These are phyloP conservation scores for Salvia rosmarinus DNA, from an alignment of 257 asterid genomes.

Conservation along the genomic window DNA sequence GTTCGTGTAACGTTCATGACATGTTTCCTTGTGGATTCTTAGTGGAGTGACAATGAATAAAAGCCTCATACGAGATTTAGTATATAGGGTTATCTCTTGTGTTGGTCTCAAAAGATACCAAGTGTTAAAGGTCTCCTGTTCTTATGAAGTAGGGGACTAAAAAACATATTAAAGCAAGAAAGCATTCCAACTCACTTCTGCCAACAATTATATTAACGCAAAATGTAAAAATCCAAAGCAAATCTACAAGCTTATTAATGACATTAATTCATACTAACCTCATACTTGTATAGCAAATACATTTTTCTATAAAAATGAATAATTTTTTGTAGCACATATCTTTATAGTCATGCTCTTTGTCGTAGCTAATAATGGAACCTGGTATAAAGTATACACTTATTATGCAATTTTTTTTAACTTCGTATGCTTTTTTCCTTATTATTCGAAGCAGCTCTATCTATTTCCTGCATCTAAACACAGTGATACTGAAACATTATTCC, in stretches of 20 bases:
- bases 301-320: background rate
- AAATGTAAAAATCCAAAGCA: background rate
- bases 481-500: slow-evolving; percentile 3
- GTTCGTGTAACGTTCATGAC: background rate
- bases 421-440: slow-evolving; percentile 2
- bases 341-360: background rate
- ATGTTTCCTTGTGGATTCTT: background rate
- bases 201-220: background rate
- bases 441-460: background rate
- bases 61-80: background rate
- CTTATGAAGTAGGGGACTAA: background rate
- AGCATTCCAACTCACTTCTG: background rate
- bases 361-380: slow-evolving; percentile 7
- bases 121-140: no score
- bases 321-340: background rate
- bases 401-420: background rate
- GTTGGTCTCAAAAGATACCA: background rate
- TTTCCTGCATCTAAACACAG: background rate
- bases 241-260: background rate
- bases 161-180: background rate
- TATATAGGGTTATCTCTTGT: background rate
- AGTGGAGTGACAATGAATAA: background rate
- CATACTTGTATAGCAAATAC: background rate
- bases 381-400: background rate
- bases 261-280: background rate